Base-by-base conservation (phyloP, 2,329 filamentous ascomycete species). In the Phialemoniopsis sp. region DNA sequence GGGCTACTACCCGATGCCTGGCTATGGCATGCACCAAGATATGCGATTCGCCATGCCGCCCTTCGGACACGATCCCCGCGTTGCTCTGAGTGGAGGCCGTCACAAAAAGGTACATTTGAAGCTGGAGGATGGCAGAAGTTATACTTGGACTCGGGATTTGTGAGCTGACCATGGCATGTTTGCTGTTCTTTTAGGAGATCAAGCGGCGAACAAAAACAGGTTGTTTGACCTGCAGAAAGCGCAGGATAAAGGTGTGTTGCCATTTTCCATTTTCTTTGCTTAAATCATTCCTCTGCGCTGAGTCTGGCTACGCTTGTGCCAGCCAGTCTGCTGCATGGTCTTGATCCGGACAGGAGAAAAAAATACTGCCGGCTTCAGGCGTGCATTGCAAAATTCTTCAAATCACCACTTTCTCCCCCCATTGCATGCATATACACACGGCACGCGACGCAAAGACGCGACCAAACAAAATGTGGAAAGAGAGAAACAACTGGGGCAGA, bases 151-250 rank as follows among this genome's bases (percentile, higher is more conserved):
- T 14, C 19, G 38, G 38, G 16, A 30, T n/a, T 39, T 39, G 38
- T 40, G 39, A 36, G 52, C 55, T 59, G 49, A 58, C 55, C 29
- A 34, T 45, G 43, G 47, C 39, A 43, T 45, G 41, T 42, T 40
- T 47, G 44, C 45, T 28, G 38, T 48, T 47, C 33, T 46, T 47
- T 42, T 40, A 80, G 76, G 76, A 80, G 56, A 80, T 80, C 53
- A 80, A 80, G 57, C 70, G 76, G 45, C 71, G 76, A 50, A 80
- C 76, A 34, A 80, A 80, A 57, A 80, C 76, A 2, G 76, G 76
- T n/a, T 80, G 76, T 48, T 58, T 80, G 56, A 80, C 76, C 33
- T 80, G 76, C 58, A 73, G 76, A 41, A 79, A 78, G 53, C 69
- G 76, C 49, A 67, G 76, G 50, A 80, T 80, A 56, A 80, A 80